Conservation (phyloP, 2,329 filamentous ascomycete genomes). For the Aspergillus hiratsukae region DNA sequence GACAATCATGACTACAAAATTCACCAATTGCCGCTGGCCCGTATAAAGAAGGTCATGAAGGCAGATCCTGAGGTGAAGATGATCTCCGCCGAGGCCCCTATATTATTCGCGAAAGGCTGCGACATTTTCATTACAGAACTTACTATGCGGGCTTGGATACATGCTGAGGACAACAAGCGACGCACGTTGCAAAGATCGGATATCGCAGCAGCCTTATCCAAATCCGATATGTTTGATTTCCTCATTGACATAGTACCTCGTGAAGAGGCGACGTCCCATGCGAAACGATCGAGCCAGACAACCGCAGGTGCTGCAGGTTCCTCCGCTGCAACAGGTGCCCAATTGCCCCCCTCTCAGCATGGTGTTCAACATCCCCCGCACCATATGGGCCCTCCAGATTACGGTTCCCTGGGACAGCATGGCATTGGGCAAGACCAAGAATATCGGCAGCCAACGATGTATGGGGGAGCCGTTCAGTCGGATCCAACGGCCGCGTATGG, state of each 20-base stretch:
- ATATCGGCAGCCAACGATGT: slow-evolving; percentile 79
- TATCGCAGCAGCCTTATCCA: slow-evolving; percentile 90
- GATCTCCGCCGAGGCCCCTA: slow-evolving; percentile 97
- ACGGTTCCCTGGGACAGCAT: slow-evolving; percentile 60
- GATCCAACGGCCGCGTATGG: slow-evolving; percentile 69
- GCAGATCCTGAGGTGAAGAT: slow-evolving; percentile 99
- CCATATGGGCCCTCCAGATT: slow-evolving; percentile 53
- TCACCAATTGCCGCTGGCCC: slow-evolving; percentile 91
- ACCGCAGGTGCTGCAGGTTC: slow-evolving; percentile 48
- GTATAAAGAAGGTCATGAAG: slow-evolving; percentile 99
- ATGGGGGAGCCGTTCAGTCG: slow-evolving; percentile 71
- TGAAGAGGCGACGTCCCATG: slow-evolving; percentile 81
- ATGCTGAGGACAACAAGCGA: slow-evolving; percentile 97
- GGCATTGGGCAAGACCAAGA: slow-evolving; percentile 65
- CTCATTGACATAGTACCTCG: slow-evolving; percentile 97
- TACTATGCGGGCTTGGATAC: slow-evolving; percentile 99
- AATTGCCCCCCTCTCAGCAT: slow-evolving; percentile 42
- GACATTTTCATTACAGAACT: slow-evolving; percentile 99
- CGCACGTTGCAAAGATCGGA: slow-evolving; percentile 92
- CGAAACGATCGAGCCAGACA: slow-evolving; percentile 64
- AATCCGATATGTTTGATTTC: slow-evolving; percentile 99
- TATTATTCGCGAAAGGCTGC: slow-evolving; percentile 95
- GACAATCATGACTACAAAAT: slow-evolving; percentile 98
- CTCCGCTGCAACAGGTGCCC: slow-evolving; percentile 29
- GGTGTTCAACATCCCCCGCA: slow-evolving; percentile 52